Evolutionary conservation across 2,329 filamentous ascomycete genomes (phyloP).

Genomic region (Ilyonectria robusta): DNA sequence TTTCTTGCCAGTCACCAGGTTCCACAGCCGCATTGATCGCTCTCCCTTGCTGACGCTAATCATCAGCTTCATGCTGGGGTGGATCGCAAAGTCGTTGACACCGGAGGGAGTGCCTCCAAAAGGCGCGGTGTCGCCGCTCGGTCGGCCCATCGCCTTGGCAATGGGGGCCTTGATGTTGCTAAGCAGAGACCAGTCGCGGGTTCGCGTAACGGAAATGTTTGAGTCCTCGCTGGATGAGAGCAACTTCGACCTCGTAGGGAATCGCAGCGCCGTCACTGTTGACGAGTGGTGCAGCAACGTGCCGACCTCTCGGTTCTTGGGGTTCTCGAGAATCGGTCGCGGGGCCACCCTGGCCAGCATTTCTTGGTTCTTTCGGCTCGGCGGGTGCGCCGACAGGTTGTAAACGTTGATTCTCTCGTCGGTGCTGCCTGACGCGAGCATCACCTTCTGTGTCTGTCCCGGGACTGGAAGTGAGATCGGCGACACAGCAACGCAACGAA

Average conservation of each 20-base stretch:
- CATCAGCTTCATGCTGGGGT: conserved; percentile 97
- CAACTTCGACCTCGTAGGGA: conserved; percentile 89
- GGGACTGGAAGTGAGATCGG: conserved; percentile 74
- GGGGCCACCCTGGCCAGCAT: conserved; percentile 77
- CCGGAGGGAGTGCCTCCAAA: conserved; percentile 86
- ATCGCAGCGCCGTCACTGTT: conserved; percentile 83
- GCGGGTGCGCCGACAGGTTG: conserved; percentile 82
- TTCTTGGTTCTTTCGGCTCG: conserved; percentile 68
- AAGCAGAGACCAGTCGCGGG: conserved; percentile 90
- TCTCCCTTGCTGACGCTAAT: conserved; percentile 92
- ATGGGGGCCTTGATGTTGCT: conserved; percentile 91
- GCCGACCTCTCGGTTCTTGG: conserved; percentile 89
- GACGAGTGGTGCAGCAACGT: conserved; percentile 89
- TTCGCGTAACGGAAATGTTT: conserved; percentile 88
- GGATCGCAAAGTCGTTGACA: conserved; percentile 94
- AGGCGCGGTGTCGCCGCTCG: conserved; percentile 90
- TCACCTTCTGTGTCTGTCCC: conserved; percentile 82
- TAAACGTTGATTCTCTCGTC: conserved; percentile 98
- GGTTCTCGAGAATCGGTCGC: conserved; percentile 85
- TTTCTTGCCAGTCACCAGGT: conserved; percentile 95
- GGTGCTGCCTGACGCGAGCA: conserved; percentile 91
- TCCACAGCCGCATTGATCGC: conserved; percentile 94
- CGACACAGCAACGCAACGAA: conserved; percentile 90
- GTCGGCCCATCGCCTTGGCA: conserved; percentile 83
- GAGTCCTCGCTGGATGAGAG: conserved; percentile 92